Evolutionary conservation across 306 rosid species (phyloP).

Genomic region (Aeschynomene evenia): DNA sequence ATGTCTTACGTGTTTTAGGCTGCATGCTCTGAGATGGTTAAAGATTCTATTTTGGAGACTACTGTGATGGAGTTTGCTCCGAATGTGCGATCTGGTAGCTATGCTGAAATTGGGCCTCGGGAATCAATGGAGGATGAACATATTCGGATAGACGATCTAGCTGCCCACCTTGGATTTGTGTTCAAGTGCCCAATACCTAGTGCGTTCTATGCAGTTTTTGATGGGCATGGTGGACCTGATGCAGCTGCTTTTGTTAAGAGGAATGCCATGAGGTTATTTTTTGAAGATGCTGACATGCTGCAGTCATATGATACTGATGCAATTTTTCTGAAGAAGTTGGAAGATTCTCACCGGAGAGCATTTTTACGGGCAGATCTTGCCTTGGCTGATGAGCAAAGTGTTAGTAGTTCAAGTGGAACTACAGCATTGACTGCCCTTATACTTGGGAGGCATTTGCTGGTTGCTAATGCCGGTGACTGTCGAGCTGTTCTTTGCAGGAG

Average conservation of each 20-base stretch:
- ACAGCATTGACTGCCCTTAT: conserved; percentile 88
- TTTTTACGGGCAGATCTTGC: conserved; percentile 78
- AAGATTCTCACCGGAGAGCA: conserved; percentile 71
- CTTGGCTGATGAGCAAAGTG: conserved; percentile 61
- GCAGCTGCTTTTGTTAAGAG: conserved; percentile 82
- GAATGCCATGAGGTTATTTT: conserved; percentile 73
- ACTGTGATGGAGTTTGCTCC: conserved; percentile 55
- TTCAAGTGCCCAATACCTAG: conserved; percentile 50
- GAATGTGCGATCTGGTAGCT: conserved; percentile 72
- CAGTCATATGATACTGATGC: conserved; percentile 53
- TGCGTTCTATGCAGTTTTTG: conserved; percentile 89
- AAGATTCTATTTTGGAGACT: conserved; percentile 47
- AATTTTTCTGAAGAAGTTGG: conserved; percentile 55
- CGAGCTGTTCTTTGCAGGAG: conserved; percentile 90
- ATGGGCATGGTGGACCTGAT: conserved; percentile 93
- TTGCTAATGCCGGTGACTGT: conserved; percentile 97
- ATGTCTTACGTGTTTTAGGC: conserved; percentile 42
- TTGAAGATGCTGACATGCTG: conserved; percentile 66
- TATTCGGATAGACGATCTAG: conserved; percentile 72
- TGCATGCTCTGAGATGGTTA: conserved; percentile 50
- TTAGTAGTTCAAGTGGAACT: conserved; percentile 75
- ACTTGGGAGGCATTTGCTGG: conserved; percentile 75
- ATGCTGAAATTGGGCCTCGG: conserved; percentile 69
- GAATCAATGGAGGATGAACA: conserved; percentile 90
- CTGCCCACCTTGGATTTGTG: conserved; percentile 58